Base-by-base conservation (phyloP, 495 filamentous ascomycete species). In the Penicillium desertorum region DNA sequence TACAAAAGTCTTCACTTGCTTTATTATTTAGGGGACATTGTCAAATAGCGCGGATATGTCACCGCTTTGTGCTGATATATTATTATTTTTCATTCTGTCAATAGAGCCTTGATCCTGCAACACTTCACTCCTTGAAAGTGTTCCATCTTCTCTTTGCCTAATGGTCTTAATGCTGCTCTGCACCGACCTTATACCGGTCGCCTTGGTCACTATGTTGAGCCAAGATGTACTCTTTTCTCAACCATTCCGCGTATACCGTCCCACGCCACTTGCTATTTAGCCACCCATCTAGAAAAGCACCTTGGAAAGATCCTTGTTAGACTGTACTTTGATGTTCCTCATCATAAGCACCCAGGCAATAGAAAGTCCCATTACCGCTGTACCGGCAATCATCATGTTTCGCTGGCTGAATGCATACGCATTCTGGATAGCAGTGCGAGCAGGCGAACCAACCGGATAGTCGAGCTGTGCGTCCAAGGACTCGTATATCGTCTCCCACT, bases 391-490 rank as follows among this genome's bases (percentile, higher is more conserved):
- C 47, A 85, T 66, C 81, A 86, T 84, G 56, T 74, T 70, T 49
- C 69, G 71, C 62, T 86, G 83, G 4, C 75, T 74, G 43, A 81
- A 75, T 5, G 77, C 81, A 66, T 88, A 88, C 3, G 83, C 77
- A 23, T 60, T 32, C 23, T 79, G 63, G 53, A 89, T 88, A 5
- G 84, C 86, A 22, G 71, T 63, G n/a, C 85, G 66, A n/a, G 74
- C 77, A 7, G 74, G 68, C 1, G 70, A 73, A 4, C 85, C 83
- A 9, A 77, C 51, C 1, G 72, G 61, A 65, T 84, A 88, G 12
- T 65, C 71, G 22, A 86, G 65, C 66, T 87, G 82, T 5, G 29
- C 9, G 19, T 49, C 58, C 52, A 61, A 39, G 12, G 32, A 51
- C 49, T 58, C 53, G 19, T 64, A 66, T 10, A 66, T 64, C 3